Conservation (phyloP, 2,329 filamentous ascomycete genomes). For the Claviceps pusilla region DNA sequence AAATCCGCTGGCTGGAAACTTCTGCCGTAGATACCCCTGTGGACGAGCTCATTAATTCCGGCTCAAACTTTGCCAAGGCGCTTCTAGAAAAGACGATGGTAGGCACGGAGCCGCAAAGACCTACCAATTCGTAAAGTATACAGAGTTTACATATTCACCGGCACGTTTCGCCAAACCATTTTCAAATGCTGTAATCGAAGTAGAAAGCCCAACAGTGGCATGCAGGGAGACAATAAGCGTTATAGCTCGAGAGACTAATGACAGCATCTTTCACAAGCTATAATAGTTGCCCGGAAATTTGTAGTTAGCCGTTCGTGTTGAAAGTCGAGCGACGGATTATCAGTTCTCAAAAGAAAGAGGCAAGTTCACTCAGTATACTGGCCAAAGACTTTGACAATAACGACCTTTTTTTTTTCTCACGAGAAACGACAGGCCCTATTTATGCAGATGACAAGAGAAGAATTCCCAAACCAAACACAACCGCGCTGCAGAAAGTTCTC, state of each 20-base stretch:
- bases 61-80: neutral
- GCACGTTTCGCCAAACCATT: slow-evolving; percentile 9
- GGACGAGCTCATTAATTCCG: neutral
- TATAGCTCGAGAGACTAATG: slow-evolving; percentile 12
- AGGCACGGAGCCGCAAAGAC: neutral
- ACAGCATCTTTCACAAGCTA: slow-evolving; percentile 13
- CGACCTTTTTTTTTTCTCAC: neutral
- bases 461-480: neutral
- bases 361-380: neutral
- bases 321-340: neutral
- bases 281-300: neutral
- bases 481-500: neutral
- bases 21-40: slow-evolving; percentile 58
- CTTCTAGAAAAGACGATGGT: neutral
- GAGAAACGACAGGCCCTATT: neutral
- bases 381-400: neutral
- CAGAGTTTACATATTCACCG: slow-evolving; percentile 21
- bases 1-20: slow-evolving; percentile 59
- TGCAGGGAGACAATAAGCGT: slow-evolving; percentile 15
- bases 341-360: neutral
- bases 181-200: slow-evolving; percentile 6
- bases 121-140: slow-evolving; percentile 36
- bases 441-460: neutral
- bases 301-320: neutral
- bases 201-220: slow-evolving; percentile 10